phyloP scores from a whole-genome alignment of 78 protist genomes.

The Corallochytrium limacisporum region DNA sequence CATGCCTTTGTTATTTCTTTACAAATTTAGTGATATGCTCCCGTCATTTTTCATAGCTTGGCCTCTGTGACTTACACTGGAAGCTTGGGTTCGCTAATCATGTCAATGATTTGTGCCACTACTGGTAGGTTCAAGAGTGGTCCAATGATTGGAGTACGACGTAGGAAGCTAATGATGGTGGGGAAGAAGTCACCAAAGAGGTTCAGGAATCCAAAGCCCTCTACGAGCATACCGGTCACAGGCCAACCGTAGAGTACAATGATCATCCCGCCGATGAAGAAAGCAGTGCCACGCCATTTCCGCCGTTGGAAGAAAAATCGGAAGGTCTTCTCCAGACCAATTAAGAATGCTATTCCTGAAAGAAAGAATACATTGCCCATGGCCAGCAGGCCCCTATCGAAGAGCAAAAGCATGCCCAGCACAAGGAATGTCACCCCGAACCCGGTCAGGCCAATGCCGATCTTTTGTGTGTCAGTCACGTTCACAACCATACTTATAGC shows the following conservation, averaged over 20 bases:
- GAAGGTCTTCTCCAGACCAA: not conserved
- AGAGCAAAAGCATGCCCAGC: constrained; percentile 16
- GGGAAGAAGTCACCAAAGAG: constrained; percentile 28
- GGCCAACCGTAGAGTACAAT: not conserved
- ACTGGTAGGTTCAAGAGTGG: not conserved
- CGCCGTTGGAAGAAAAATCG: constrained; percentile 6
- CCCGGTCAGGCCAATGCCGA: constrained; percentile 30
- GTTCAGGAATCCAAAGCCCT: constrained; percentile 6
- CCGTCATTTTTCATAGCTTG: too few species aligned
- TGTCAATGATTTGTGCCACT: too few species aligned
- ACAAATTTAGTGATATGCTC: too few species aligned
- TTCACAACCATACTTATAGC: too few species aligned
- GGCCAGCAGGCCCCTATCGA: constrained; percentile 23
- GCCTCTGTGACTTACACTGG: too few species aligned
- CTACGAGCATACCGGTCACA: constrained; percentile 9
- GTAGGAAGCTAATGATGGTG: not conserved
- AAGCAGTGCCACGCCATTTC: not conserved
- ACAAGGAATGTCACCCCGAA: constrained; percentile 13
- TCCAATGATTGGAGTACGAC: not conserved
- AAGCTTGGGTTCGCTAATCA: too few species aligned
- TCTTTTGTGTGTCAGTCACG: too few species aligned
- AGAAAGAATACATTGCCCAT: constrained; percentile 21
- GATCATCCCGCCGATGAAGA: constrained; percentile 9
- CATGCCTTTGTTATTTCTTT: too few species aligned
- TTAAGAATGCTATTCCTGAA: not conserved